A percentile compares a stretch with the other conserved stretches of the same genome.
phyloP scores from a whole-genome alignment of 73 alveolate species.

The Tetrahymena malaccensis region DNA sequence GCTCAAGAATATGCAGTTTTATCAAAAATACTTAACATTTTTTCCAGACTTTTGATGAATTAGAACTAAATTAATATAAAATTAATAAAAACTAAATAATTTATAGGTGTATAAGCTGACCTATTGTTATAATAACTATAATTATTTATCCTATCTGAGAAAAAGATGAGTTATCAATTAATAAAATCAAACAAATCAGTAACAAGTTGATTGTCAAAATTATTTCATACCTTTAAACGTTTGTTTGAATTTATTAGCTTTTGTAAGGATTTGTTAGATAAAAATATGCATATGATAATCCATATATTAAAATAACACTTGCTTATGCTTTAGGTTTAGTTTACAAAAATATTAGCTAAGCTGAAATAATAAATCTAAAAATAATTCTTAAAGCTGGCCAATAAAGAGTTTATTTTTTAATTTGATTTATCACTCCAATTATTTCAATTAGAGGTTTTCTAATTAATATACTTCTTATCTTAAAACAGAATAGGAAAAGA shows the following conservation, averaged over 20 bases:
- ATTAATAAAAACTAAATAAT: too few relatives aligned
- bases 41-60: not conserved
- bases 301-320: not conserved
- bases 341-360: not conserved
- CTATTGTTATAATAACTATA: too few relatives aligned
- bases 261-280: not conserved
- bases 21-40: not conserved
- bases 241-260: too few relatives aligned
- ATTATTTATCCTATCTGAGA: not conserved
- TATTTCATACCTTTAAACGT: not conserved
- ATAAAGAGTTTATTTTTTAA: too few relatives aligned
- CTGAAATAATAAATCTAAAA: not conserved
- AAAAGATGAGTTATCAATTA: not conserved
- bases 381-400: not conserved
- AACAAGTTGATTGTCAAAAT: not conserved
- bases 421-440: not conserved
- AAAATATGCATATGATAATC: too few relatives aligned
- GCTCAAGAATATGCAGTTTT: not conserved
- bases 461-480: not conserved
- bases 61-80: not conserved
- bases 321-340: not conserved
- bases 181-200: not conserved
- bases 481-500: not conserved
- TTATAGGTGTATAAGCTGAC: not conserved
- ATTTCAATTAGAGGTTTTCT: not conserved